phyloP scores from a whole-genome alignment of 2,329 filamentous ascomycete species.

The Fusarium nelsonii region DNA sequence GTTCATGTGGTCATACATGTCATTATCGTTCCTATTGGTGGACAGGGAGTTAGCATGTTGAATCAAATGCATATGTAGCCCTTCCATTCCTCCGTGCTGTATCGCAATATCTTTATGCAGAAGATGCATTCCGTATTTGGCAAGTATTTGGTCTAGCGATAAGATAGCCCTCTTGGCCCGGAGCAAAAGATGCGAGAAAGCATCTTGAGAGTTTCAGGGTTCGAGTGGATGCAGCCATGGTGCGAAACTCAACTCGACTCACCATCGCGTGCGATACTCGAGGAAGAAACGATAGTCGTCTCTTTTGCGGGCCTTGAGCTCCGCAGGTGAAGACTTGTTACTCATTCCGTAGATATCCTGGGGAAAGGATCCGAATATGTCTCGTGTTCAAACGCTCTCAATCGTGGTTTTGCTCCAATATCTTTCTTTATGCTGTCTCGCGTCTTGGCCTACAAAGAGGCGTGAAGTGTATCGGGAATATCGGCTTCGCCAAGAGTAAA shows the following conservation, averaged over 20 bases:
- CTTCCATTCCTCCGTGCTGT: conserved; percentile 16
- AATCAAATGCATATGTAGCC: neutral
- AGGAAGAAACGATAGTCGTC: conserved; percentile 82
- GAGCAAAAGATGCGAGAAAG: conserved; percentile 1
- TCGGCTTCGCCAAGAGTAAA: conserved; percentile 14
- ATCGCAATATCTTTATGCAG: conserved; percentile 16
- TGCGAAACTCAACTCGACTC: conserved; percentile 40
- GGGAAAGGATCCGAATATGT: conserved; percentile 1
- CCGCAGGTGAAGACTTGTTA: conserved; percentile 34
- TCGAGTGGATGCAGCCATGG: conserved; percentile 1
- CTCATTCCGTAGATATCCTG: conserved; percentile 27
- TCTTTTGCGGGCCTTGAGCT: conserved; percentile 72
- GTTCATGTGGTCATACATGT: conserved; percentile 96
- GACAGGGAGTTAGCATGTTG: conserved; percentile 32
- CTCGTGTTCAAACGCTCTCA: conserved; percentile 11
- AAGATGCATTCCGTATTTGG: conserved; percentile 13
- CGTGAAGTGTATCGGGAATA: conserved; percentile 24
- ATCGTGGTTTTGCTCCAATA: conserved; percentile 10
- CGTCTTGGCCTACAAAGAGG: conserved; percentile 27
- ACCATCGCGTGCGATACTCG: conserved; percentile 91
- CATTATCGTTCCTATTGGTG: conserved; percentile 81
- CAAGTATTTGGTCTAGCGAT: conserved; percentile 6
- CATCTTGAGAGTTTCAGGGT: neutral
- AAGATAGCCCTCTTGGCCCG: neutral
- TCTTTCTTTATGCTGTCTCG: neutral